Evolutionary conservation across 1,284 basidiomycete genomes (phyloP), one percentile per base, ranked within the genome.

Genomic region (Irpex lacteus): DNA sequence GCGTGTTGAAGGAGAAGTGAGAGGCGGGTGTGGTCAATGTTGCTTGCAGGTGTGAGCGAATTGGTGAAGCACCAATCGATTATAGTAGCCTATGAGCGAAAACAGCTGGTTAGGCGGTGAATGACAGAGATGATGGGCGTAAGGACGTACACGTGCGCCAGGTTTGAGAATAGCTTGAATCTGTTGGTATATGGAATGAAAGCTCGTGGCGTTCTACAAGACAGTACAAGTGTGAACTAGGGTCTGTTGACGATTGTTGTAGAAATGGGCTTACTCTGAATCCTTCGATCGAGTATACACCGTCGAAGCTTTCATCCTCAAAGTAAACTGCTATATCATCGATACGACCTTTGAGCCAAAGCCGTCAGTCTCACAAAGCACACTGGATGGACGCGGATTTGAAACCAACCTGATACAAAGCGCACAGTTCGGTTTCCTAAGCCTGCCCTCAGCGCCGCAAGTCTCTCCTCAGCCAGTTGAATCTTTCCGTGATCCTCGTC

Each of bases 31-130:
- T 99, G 97, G 66, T 87, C 78, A 13, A 95, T 91, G 2, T 9
- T 11, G 40, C 15, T 44, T 11, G 88, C 87, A 2, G 92, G 84
- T 76, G 99, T 93, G 92, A 94, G 98, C 6, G 78, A 77, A 76
- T 98, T 96, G 55, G 97, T 98, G 96, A 99, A 98, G 79, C 90
- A 92, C 97, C 96, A 99, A 76, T 98, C 97, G 79, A 98, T 98
- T 53, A 98, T 90, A 74, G 95, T 96, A 76, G 98, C 98, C 92
- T 95, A 49, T 56, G 19, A 63, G 66, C 60, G 11, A 50, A 36
- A 60, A 53, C 40, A 38, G 38, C 9, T 54, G 49, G 52, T 50
- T 58, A 47, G 64, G 65, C 66, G 37, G 2, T 18, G 7, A 26
- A 26, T 9, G 50, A 19, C 8, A 53, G 50, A 19, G 5, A 26